Evolutionary conservation across 2,329 filamentous ascomycete genomes (phyloP).

Genomic region (Knufia petricola): DNA sequence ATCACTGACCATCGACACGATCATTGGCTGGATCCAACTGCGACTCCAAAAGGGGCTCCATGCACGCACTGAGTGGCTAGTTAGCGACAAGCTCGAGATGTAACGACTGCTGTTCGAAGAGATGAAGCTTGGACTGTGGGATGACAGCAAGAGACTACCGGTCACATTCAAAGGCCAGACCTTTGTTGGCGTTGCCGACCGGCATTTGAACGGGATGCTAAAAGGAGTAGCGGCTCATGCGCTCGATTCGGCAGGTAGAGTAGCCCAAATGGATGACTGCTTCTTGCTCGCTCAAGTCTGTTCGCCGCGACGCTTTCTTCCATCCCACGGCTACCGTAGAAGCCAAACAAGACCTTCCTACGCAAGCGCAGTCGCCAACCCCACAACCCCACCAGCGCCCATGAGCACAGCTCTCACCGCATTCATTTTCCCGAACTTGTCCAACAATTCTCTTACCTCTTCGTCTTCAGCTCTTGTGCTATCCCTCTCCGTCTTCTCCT

Average conservation of each 20-base stretch:
- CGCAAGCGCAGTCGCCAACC: constrained; percentile 3
- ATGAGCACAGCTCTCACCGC: constrained; percentile 8
- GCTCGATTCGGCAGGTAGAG: no score
- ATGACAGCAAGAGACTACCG: not conserved
- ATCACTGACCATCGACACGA: constrained; percentile 14
- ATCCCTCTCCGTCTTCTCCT: not conserved
- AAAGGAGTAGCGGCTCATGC: not conserved
- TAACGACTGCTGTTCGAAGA: constrained; percentile 22
- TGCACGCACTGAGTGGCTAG: constrained; percentile 16
- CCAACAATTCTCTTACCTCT: constrained; percentile 6
- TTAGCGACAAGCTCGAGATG: constrained; percentile 22
- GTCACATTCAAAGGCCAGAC: not conserved
- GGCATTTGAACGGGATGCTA: not conserved
- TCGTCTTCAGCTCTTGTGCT: constrained; percentile 7
- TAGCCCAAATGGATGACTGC: no score
- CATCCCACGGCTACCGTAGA: no score
- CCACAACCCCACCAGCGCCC: constrained; percentile 9
- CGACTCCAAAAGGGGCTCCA: constrained; percentile 8
- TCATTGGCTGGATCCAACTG: constrained; percentile 14
- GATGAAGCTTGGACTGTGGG: constrained; percentile 18
- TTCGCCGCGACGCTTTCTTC: no score
- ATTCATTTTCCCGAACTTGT: constrained; percentile 10
- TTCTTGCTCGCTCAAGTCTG: no score
- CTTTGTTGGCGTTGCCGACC: not conserved
- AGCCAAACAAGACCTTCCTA: not conserved